Conservation (phyloP, 1,284 basidiomycete species). For the Puccinia coronata region DNA sequence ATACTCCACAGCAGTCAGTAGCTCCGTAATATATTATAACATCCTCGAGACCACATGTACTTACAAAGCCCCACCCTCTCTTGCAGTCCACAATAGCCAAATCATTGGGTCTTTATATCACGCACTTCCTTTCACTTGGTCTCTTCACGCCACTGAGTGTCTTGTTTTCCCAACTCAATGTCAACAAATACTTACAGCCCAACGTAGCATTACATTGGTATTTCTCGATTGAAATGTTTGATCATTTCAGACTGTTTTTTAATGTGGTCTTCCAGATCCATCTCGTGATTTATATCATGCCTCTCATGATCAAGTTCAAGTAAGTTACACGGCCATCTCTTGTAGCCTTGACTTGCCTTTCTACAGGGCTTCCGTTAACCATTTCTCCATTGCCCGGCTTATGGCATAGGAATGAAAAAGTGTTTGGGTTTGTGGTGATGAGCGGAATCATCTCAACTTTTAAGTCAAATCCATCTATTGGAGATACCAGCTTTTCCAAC, state of each 20-base stretch:
- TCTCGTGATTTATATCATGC: slow-evolving; percentile 77
- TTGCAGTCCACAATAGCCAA: slow-evolving; percentile 58
- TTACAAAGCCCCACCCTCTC: slow-evolving; percentile 49
- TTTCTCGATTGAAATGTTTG: slow-evolving; percentile 99
- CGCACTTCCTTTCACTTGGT: slow-evolving; percentile 33
- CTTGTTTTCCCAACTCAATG: slow-evolving; percentile 43
- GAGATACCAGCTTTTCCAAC: slow-evolving; percentile 82
- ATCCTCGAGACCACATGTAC: background rate
- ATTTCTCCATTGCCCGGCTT: background rate
- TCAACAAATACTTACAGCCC: slow-evolving; percentile 68
- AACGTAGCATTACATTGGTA: slow-evolving; percentile 98
- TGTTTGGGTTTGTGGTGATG: slow-evolving; percentile 77
- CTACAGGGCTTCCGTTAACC: background rate
- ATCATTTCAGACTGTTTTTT: slow-evolving; percentile 94
- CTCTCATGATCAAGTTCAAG: slow-evolving; percentile 84
- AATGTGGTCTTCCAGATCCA: slow-evolving; percentile 92
- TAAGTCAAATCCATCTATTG: slow-evolving; percentile 88
- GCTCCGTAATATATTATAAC: background rate
- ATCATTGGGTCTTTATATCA: slow-evolving; percentile 29
- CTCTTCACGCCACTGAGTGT: slow-evolving; percentile 59
- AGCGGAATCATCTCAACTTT: slow-evolving; percentile 77
- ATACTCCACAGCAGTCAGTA: background rate
- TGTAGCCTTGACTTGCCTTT: background rate
- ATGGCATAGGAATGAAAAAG: slow-evolving; percentile 70
- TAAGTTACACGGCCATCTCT: slow-evolving; percentile 56